A percentile compares a stretch with the other conserved stretches of the same genome.
Evolutionary conservation across 2,329 filamentous ascomycete species (phyloP).

Genomic region (Colletotrichum paranaense): DNA sequence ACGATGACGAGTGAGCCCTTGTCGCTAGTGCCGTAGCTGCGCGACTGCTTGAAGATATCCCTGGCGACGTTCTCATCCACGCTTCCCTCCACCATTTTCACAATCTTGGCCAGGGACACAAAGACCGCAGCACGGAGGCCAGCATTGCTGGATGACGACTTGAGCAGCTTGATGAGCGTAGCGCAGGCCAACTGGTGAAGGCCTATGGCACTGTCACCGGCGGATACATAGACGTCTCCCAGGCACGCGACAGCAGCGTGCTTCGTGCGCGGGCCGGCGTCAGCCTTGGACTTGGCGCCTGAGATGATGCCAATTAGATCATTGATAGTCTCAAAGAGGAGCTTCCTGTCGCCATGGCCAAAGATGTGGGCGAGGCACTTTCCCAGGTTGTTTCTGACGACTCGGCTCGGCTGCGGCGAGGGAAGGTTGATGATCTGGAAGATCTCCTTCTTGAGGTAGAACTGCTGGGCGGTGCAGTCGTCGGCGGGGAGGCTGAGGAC

Average conservation of each 20-base stretch:
- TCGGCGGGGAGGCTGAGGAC: conserved; percentile 80
- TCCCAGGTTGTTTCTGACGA: conserved; percentile 90
- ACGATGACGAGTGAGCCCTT: conserved; percentile 86
- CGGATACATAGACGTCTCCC: conserved; percentile 89
- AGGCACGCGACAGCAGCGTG: conserved; percentile 90
- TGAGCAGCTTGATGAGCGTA: conserved; percentile 81
- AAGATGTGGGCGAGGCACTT: conserved; percentile 87
- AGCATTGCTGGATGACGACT: conserved; percentile 81
- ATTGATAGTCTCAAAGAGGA: conserved; percentile 94
- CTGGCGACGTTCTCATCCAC: conserved; percentile 88
- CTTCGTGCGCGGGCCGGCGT: conserved; percentile 81
- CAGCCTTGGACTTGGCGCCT: conserved; percentile 77
- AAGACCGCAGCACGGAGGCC: conserved; percentile 86
- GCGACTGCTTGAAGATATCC: conserved; percentile 92
- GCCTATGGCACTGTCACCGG: conserved; percentile 91
- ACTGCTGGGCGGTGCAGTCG: conserved; percentile 87
- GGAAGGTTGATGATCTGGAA: conserved; percentile 90
- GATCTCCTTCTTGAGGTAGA: conserved; percentile 92
- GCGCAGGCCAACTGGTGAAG: conserved; percentile 81
- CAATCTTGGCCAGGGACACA: conserved; percentile 78
- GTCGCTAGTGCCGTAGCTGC: conserved; percentile 80
- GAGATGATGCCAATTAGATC: conserved; percentile 82
- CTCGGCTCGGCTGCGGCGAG: conserved; percentile 84
- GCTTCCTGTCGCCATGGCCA: conserved; percentile 85
- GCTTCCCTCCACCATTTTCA: conserved; percentile 78